Conservation (phyloP, 495 filamentous ascomycete species). For the Penicillium lividum region DNA sequence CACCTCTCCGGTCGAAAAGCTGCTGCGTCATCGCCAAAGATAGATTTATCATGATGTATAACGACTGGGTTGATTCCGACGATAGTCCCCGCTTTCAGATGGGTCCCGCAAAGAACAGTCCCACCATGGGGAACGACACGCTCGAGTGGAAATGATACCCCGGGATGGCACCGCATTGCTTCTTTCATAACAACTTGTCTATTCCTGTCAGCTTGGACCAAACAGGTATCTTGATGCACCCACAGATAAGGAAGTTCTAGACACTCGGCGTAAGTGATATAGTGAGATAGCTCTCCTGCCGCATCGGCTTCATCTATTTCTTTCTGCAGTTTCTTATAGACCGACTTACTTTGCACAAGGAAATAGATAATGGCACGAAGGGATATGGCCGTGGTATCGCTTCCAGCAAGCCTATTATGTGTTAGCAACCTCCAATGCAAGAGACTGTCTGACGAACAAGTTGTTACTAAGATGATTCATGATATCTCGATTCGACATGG, state of each 20-base stretch:
- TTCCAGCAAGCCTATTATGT: constrained; percentile 33
- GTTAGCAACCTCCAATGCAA: background rate
- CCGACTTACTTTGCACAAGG: constrained; percentile 36
- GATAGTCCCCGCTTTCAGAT: constrained; percentile 17
- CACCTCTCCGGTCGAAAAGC: constrained; percentile 53
- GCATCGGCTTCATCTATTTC: constrained; percentile 14
- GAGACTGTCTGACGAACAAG: constrained; percentile 4
- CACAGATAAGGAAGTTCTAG: constrained; percentile 17
- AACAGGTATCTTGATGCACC: background rate
- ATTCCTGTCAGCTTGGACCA: background rate
- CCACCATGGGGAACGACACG: constrained; percentile 21
- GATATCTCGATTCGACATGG: constrained; percentile 19
- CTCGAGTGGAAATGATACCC: constrained; percentile 15
- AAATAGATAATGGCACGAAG: constrained; percentile 51
- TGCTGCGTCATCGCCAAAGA: constrained; percentile 53
- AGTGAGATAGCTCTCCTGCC: constrained; percentile 1
- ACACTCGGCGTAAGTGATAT: constrained; percentile 15
- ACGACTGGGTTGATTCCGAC: constrained; percentile 31
- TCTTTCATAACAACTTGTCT: constrained; percentile 21
- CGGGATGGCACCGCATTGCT: constrained; percentile 25
- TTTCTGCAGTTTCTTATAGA: constrained; percentile 5
- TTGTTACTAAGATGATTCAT: constrained; percentile 24
- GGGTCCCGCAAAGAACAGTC: constrained; percentile 9
- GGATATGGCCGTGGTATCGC: constrained; percentile 50
- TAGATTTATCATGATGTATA: constrained; percentile 30